Conservation (phyloP, 2,329 filamentous ascomycete species). For the Botrytis paeoniae region DNA sequence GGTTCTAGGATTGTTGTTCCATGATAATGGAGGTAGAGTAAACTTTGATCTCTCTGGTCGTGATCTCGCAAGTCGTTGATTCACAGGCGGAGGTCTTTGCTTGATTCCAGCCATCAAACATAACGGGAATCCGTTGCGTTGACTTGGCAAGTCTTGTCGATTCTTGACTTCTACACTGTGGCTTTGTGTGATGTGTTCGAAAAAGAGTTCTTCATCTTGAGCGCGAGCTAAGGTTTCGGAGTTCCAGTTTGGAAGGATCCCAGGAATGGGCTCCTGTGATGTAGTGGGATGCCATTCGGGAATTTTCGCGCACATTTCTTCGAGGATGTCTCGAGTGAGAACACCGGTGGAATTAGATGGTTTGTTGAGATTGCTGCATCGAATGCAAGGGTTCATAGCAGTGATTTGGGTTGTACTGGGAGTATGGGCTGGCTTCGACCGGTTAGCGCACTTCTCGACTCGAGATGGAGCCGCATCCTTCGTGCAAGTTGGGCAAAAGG, state of each 20-base stretch:
- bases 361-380: not conserved
- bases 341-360: not conserved
- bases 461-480: not conserved
- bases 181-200: not conserved
- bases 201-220: not conserved
- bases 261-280: not conserved
- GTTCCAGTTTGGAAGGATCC: not conserved
- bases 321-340: slow-evolving; percentile 1
- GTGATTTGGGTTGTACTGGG: not conserved
- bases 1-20: not conserved
- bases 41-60: not conserved
- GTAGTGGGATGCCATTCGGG: not conserved
- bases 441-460: not conserved
- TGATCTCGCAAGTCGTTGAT: not conserved
- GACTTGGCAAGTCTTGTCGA: slow-evolving; percentile 1
- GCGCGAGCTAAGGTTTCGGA: not conserved
- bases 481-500: not conserved
- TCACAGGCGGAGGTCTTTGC: not conserved
- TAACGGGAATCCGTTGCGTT: not conserved
- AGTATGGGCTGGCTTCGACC: not conserved
- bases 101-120: not conserved
- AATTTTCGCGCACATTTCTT: not conserved
- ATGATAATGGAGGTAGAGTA: not conserved
- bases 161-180: not conserved
- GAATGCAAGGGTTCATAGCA: not conserved